Evolutionary conservation across 495 filamentous ascomycete species (phyloP).

Genomic region (Penicillium bovifimosum): DNA sequence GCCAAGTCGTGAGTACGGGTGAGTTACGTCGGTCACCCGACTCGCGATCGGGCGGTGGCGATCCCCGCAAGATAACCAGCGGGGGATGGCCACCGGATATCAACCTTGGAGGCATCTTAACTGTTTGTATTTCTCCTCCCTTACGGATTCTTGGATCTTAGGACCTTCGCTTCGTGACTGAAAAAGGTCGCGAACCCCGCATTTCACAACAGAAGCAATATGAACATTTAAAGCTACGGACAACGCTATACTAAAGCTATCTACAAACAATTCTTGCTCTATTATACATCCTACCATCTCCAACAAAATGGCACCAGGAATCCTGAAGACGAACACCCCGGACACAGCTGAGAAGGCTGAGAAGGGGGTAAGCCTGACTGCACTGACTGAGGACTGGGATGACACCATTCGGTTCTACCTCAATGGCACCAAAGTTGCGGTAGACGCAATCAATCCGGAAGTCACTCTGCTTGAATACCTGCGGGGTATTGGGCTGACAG

Average conservation of each 20-base stretch:
- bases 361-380: conserved; percentile 41
- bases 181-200: too few species aligned
- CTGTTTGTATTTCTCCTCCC: conserved; percentile 15
- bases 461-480: conserved; percentile 91
- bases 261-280: background rate
- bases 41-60: conserved; percentile 37
- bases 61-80: conserved; percentile 34
- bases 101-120: background rate
- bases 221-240: conserved; percentile 2
- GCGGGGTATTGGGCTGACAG: conserved; percentile 80
- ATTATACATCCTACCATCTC: background rate
- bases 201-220: conserved; percentile 2
- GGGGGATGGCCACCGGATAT: conserved; percentile 11
- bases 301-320: conserved; percentile 61
- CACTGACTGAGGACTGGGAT: conserved; percentile 60
- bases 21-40: background rate
- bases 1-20: conserved; percentile 1
- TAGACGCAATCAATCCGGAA: conserved; percentile 83
- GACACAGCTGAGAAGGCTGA: conserved; percentile 39
- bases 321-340: conserved; percentile 42
- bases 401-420: conserved; percentile 80
- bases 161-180: too few species aligned
- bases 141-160: conserved; percentile 9
- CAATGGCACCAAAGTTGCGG: conserved; percentile 84
- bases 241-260: too few species aligned